Evolutionary conservation across 2,329 filamentous ascomycete species (phyloP), one percentile per base, ranked within the genome.

Genomic region (Endoconidiophora laricicola): DNA sequence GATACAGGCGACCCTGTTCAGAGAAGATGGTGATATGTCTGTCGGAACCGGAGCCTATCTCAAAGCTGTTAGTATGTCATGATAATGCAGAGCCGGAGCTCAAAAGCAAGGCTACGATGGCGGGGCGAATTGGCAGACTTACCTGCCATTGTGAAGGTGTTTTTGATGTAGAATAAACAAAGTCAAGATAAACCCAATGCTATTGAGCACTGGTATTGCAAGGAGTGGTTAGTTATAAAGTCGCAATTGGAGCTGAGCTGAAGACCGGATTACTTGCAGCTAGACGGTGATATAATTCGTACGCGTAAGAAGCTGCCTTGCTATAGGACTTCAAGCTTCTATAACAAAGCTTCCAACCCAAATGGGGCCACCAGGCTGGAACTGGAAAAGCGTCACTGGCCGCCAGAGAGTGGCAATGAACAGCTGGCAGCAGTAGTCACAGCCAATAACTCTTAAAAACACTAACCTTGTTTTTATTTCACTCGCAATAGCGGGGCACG

Each of bases 21-120:
- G 91, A 95, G 73, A 98, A 98, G 75, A 98, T 96, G 65, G 91
- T 98, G 63, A 98, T 98, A 70, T 98, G 91, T 74, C 91, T 80
- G 70, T 98, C 91, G 71, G 93, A 96, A 63, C 86, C 88, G 69
- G 85, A 52, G 49, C 14, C 47, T 47, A 18, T 7, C 44, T 18
- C 33, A 43, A 7, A 10, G 16, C 4, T 41, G 55, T 65, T 58
- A 64, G 61, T 55, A 55, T 33, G 12, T 33, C 9, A 12, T 22
- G 26, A 23, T 22, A 41, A 40, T 41, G 42, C 26, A 26, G 12
- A 29, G 16, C 41, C 10, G n/a, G 18, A 41, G 37, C 46, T 48
- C 9, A 14, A 41, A 22, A 23, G 22, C 36, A 48, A 40, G 44
- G 38, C 38, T 26, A 26, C 23, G 23, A 48, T 52, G 49, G 44